These are phyloP conservation scores for Mucor piriformis DNA, from an alignment of 371 early-diverging fungal species.

Conservation along the genomic window DNA sequence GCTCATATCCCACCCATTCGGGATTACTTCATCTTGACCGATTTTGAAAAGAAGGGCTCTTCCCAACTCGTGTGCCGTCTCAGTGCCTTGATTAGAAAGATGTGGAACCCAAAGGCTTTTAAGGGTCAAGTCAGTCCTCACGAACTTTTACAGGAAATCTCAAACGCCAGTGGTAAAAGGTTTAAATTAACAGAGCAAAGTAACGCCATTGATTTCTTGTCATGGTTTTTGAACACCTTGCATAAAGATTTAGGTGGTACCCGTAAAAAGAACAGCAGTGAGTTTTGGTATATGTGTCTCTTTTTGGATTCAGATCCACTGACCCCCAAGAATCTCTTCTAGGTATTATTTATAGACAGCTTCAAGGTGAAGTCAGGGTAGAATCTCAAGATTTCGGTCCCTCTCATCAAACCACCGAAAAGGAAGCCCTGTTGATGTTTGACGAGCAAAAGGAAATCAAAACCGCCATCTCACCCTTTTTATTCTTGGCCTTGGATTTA, in stretches of 20 bases:
- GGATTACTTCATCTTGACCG: conserved; percentile 78
- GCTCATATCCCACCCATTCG: conserved; percentile 89
- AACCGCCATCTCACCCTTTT: conserved; percentile 67
- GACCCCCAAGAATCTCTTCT: too few relatives aligned
- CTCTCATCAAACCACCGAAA: conserved; percentile 13
- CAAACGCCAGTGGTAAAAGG: conserved; percentile 78
- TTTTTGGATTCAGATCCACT: too few relatives aligned
- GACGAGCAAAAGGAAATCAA: conserved; percentile 57
- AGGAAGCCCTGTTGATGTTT: conserved; percentile 40
- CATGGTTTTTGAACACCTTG: conserved; percentile 93
- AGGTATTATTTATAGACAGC: conserved; percentile 78
- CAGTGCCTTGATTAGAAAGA: conserved; percentile 82
- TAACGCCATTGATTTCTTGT: conserved; percentile 89
- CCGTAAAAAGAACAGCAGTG: conserved; percentile 73
- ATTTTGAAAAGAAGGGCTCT: conserved; percentile 55
- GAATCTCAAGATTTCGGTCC: conserved; percentile 64
- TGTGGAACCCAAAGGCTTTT: conserved; percentile 94
- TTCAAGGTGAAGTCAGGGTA: conserved; percentile 85
- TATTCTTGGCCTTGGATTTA: conserved; percentile 88
- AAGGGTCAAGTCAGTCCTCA: conserved; percentile 97
- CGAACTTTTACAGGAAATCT: conserved; percentile 92
- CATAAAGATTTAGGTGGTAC: conserved; percentile 87
- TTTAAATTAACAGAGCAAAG: conserved; percentile 84
- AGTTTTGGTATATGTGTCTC: conserved; percentile 16
- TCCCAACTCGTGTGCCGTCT: conserved; percentile 77